Evolutionary conservation across 495 filamentous ascomycete genomes (phyloP), one percentile per base, ranked within the genome.

Genomic region (Patellaria atrata): DNA sequence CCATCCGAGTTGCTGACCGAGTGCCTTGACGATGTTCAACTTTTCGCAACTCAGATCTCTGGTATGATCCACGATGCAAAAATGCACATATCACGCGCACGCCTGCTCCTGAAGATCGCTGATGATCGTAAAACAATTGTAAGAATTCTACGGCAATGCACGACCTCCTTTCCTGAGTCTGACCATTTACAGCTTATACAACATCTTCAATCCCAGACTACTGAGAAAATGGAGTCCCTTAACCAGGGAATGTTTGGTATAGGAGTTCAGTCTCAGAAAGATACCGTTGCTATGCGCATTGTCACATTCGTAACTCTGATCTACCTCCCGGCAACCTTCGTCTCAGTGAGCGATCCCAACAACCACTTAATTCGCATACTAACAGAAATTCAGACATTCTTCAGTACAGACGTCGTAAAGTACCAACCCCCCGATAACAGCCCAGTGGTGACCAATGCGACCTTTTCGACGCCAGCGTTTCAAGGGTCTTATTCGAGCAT

Each of bases 331-430:
- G 55, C 52, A 15, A 63, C 61, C 3, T 63, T 64, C 35, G 62
- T 63, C 3, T 62, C 61, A n/a, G 57, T 60, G 50, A 48, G 50
- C 38, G 20, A 25, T 19, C 11, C 3, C 13, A 0, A 8, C 13
- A 20, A 26, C 5, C 6, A 13, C 8, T 37, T 9, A 7, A 38
- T 10, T 2, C 10, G 18, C 17, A 13, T 30, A 28, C 32, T 51
- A 25, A 44, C 33, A 18, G 37, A 20, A 20, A 12, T 26, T 18
- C 17, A 60, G 43, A 62, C 62, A 10, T 59, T 65, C 35, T 64
- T 65, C 39, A 60, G 60, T 38, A 65, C 61, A 5, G 61, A 63
- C 27, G 49, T 65, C 22, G 43, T 65, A 8, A 62, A 57, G 35
- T 65, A 57, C 33, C 58, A 63, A 31, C n/a, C n/a, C n/a, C n/a